A percentile compares a stretch with the other conserved stretches of the same genome.
Conservation (phyloP, 805 yeast species). For the Starmera pachycereana region DNA sequence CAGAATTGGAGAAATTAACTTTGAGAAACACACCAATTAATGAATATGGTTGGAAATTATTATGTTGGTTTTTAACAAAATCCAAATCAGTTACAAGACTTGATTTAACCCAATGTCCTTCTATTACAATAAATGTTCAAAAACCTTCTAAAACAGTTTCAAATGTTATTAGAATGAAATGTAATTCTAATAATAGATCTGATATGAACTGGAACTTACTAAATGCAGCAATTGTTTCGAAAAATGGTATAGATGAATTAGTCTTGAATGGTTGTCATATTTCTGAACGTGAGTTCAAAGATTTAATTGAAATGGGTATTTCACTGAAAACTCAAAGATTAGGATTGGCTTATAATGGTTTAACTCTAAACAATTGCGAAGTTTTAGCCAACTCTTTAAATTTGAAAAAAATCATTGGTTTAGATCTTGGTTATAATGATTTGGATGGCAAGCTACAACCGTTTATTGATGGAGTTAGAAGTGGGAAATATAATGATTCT, state of each 20-base stretch:
- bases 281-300: slow-evolving; percentile 38
- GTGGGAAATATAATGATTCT: slow-evolving; percentile 15
- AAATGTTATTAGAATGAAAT: slow-evolving; percentile 25
- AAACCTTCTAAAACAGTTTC: slow-evolving; percentile 26
- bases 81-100: slow-evolving; percentile 46
- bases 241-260: slow-evolving; percentile 76
- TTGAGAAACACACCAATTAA: slow-evolving; percentile 72
- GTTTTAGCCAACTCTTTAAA: slow-evolving; percentile 51
- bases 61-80: slow-evolving; percentile 69
- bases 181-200: slow-evolving; percentile 34
- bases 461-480: slow-evolving; percentile 17
- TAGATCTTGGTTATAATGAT: slow-evolving; percentile 82
- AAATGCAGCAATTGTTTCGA: slow-evolving; percentile 60
- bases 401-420: slow-evolving; percentile 41
- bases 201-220: slow-evolving; percentile 79
- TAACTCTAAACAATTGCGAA: slow-evolving; percentile 46
- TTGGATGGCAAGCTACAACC: slow-evolving; percentile 26
- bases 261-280: slow-evolving; percentile 76
- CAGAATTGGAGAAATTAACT: slow-evolving; percentile 60
- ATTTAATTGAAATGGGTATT: slow-evolving; percentile 58
- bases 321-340: slow-evolving; percentile 45
- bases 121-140: slow-evolving; percentile 26
- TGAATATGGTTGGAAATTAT: slow-evolving; percentile 66
- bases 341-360: slow-evolving; percentile 73
- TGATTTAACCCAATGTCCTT: slow-evolving; percentile 50